Evolutionary conservation across 768 basidiomycete genomes (phyloP).

Genomic region (Boletus barrowsii): DNA sequence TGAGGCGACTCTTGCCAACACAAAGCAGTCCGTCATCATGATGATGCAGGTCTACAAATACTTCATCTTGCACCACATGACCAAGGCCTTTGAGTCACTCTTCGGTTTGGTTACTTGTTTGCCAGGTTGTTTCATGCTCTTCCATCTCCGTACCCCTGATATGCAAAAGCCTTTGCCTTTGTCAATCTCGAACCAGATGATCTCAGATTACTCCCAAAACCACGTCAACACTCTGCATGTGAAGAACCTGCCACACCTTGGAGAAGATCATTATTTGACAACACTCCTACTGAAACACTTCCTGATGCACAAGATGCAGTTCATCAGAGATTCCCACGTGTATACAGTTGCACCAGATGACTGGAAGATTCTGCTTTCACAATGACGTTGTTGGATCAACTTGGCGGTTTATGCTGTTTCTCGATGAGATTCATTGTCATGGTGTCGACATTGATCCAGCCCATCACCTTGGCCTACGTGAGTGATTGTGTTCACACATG

Average conservation of each 20-base stretch:
- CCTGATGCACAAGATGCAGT: constrained; percentile 91
- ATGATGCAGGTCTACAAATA: constrained; percentile 99
- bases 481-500: constrained; percentile 63
- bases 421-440: constrained; percentile 99
- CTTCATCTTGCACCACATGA: constrained; percentile 98
- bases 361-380: constrained; percentile 90
- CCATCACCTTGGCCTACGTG: constrained; percentile 87
- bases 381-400: constrained; percentile 99
- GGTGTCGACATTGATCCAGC: constrained; percentile 81
- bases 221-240: constrained; percentile 98
- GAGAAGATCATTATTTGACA: constrained; percentile 98
- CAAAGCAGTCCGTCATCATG: constrained; percentile 91
- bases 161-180: constrained; percentile 95
- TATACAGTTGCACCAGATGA: constrained; percentile 94
- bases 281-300: constrained; percentile 96
- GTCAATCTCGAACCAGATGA: constrained; percentile 85
- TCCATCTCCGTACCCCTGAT: constrained; percentile 90
- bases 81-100: constrained; percentile 94
- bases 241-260: constrained; percentile 96
- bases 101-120: constrained; percentile 99
- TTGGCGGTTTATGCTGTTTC: constrained; percentile 98
- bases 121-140: constrained; percentile 98
- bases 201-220: constrained; percentile 92
- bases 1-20: constrained; percentile 86
- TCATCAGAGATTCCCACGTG: constrained; percentile 91